Base-by-base conservation (phyloP, 371 early-diverging fungal species). In the Nematocida parisii region DNA sequence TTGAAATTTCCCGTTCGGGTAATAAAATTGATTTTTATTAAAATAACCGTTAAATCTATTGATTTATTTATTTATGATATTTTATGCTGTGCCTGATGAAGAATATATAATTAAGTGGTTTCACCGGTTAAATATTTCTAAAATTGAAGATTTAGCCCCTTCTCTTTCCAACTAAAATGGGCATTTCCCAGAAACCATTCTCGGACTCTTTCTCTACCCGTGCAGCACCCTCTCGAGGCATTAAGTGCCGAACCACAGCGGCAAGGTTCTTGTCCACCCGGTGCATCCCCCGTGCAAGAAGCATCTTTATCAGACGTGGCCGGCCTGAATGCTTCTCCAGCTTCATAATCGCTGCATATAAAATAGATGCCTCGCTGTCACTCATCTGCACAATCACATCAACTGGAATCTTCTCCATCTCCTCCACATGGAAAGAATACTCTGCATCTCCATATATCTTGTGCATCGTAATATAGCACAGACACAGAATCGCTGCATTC, bases 381-480 rank as follows among this genome's bases (percentile, higher is more conserved):
- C 42, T 27, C 67, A 77, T 57, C n/a, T 77, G 33, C 22, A 61
- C 5, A 42, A 68, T 50, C 3, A 56, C 40, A 9, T 71, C 71
- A n/a, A 57, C 11, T 22, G 80, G 80, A 11, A 77, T 66, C 15
- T 61, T 40, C 40, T 71, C 54, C 0, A 77, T 42, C 45, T 77
- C 80, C 55, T 77, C 80, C 15, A 56, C 24, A 22, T 77, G 80
- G 70, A 77, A 70, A 15, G 80, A 20, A 70, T 55, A 77, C 44
- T 77, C 80, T 56, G 56, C 46, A n/a, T 60, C 66, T 13, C 54
- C 45, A 52, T 71, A 77, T 6, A 77, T 24, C 7, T 11, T 70
- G 42, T 77, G 67, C 46, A 77, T 15, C 39, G 80, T 61, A 6
- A 24, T 27, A 42, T 77, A 77, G 61, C 80, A 67, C 13, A 44